Percentiles rank a stretch among this genome's conserved stretches.
These are phyloP conservation scores for Plasmodium coatneyi DNA, from an alignment of 169 alveolate genomes.

Conservation along the genomic window DNA sequence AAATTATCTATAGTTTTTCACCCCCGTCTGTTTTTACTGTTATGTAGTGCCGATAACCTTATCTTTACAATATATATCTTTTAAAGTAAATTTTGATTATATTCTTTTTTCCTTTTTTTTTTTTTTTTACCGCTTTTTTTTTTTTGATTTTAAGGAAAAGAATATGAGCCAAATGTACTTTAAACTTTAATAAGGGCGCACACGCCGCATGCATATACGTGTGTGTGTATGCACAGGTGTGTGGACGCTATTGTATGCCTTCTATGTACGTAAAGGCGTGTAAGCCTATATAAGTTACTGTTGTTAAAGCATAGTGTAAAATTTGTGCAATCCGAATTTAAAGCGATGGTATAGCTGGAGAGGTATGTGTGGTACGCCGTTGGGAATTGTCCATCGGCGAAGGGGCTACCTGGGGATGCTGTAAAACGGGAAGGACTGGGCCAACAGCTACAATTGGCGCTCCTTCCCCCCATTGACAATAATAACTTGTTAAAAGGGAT, in stretches of 20 bases:
- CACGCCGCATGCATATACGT: neutral
- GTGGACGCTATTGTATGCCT: neutral
- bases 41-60: constrained; percentile 4
- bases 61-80: neutral
- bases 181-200: neutral
- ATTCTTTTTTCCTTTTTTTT: neutral
- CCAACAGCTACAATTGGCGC: neutral
- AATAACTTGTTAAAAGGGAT: neutral
- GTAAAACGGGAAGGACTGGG: neutral
- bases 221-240: neutral
- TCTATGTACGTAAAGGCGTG: neutral
- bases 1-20: constrained; percentile 38
- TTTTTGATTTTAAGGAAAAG: neutral
- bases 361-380: neutral
- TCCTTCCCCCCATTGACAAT: neutral
- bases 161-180: neutral
- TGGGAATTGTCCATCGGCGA: neutral
- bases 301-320: neutral
- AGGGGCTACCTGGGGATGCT: neutral
- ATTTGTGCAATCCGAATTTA: neutral
- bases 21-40: neutral
- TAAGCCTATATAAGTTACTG: neutral
- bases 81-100: neutral
- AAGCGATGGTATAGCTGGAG: neutral
- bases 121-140: neutral